Conservation (phyloP, 2,329 filamentous ascomycete genomes). For the Neofusicoccum cordaticola region DNA sequence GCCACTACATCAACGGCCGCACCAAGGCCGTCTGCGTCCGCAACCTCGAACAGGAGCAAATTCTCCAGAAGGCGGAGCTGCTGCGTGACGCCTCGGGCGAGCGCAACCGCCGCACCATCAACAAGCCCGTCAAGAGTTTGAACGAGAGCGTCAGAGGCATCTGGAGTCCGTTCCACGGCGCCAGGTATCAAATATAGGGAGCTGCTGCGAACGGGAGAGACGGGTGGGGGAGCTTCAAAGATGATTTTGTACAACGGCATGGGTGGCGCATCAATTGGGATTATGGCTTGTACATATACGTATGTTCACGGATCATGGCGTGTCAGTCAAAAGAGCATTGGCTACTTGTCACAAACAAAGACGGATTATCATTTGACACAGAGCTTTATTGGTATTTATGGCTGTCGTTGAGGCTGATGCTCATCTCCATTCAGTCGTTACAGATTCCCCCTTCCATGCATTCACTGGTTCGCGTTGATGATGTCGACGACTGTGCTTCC, state of each 20-base stretch:
- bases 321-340: neutral
- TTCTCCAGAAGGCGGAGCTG: constrained; percentile 74
- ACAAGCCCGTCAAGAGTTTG: constrained; percentile 57
- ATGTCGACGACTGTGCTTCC: constrained; percentile 56
- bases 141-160: constrained; percentile 65
- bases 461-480: constrained; percentile 56
- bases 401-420: neutral
- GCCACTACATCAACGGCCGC: constrained; percentile 88
- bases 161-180: constrained; percentile 63
- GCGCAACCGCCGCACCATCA: constrained; percentile 59
- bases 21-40: constrained; percentile 84
- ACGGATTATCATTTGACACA: neutral
- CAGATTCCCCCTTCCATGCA: neutral
- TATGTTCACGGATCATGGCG: neutral
- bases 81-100: constrained; percentile 73
- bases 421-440: constrained; percentile 5
- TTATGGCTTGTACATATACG: constrained; percentile 11
- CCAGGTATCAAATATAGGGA: constrained; percentile 29
- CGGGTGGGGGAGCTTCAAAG: neutral
- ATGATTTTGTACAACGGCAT: constrained; percentile 6
- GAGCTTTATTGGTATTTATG: constrained; percentile 4
- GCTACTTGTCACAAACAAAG: neutral
- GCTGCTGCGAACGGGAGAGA: neutral
- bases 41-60: constrained; percentile 77
- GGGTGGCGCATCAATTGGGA: constrained; percentile 13